Evolutionary conservation across 345 rosid genomes (phyloP).

Genomic region (Raphanus raphanistrum): DNA sequence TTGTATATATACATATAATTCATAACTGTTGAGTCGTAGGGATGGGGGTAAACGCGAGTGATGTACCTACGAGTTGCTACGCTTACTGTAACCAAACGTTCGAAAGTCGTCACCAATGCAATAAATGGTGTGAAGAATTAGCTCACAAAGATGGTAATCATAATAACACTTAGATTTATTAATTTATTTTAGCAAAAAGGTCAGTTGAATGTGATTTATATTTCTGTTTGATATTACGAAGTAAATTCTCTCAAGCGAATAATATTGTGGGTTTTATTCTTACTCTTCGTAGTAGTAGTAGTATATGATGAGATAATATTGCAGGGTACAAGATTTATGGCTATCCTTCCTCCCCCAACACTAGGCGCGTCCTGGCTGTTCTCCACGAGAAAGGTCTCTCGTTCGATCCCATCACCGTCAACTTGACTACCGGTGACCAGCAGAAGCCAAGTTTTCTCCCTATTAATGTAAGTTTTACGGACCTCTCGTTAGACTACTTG

Average conservation of each 20-base stretch:
- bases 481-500: not conserved
- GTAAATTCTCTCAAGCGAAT: no score
- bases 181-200: not conserved
- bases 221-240: no score
- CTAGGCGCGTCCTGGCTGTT: slow-evolving; percentile 39
- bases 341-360: slow-evolving; percentile 22
- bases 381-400: slow-evolving; percentile 34
- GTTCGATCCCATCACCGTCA: slow-evolving; percentile 22
- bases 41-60: slow-evolving; percentile 9
- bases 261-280: not conserved
- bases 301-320: not conserved
- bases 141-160: slow-evolving; percentile 23
- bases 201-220: not conserved
- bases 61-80: slow-evolving; percentile 7
- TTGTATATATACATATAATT: not conserved
- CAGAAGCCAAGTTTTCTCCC: slow-evolving; percentile 25
- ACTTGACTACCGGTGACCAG: slow-evolving; percentile 19
- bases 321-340: slow-evolving; percentile 30
- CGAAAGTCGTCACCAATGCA: not conserved
- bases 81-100: not conserved
- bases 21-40: slow-evolving; percentile 10
- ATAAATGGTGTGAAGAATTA: not conserved
- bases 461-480: slow-evolving; percentile 23
- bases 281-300: not conserved
- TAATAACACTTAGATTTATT: not conserved